phyloP scores from a whole-genome alignment of 495 filamentous ascomycete genomes.

The Penicillium silybi region DNA sequence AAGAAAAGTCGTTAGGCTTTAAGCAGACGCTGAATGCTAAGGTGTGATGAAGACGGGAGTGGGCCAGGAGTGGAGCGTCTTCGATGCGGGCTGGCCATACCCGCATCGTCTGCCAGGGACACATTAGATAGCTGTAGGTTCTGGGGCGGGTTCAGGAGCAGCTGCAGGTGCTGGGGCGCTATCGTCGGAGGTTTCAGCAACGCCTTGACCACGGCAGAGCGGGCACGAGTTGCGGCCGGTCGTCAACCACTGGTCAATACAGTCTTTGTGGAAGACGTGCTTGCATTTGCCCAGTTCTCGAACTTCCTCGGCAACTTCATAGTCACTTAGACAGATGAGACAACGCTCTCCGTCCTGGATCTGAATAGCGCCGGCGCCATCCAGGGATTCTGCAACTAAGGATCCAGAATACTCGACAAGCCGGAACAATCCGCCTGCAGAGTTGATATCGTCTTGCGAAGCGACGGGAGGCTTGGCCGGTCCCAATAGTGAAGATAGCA shows the following conservation, averaged over 20 bases:
- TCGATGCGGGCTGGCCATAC: not conserved
- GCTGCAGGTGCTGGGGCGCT: conserved; percentile 9
- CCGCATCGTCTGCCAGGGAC: not conserved
- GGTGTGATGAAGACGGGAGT: conserved; percentile 15
- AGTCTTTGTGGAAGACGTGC: conserved; percentile 69
- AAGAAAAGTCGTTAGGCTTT: conserved; percentile 30
- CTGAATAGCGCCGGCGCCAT: conserved; percentile 44
- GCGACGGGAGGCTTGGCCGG: conserved; percentile 74
- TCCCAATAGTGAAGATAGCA: conserved; percentile 67
- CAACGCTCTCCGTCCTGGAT: conserved; percentile 61
- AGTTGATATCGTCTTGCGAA: conserved; percentile 60
- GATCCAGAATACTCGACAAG: conserved; percentile 44
- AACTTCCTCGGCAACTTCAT: conserved; percentile 60
- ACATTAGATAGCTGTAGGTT: conserved; percentile 20
- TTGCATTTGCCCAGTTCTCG: conserved; percentile 62
- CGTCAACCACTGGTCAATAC: conserved; percentile 80
- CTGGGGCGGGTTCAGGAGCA: conserved; percentile 16
- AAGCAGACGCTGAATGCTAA: conserved; percentile 40
- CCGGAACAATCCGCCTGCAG: conserved; percentile 57
- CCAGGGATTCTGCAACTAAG: conserved; percentile 47
- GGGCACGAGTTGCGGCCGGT: conserved; percentile 78
- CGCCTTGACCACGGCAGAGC: conserved; percentile 68
- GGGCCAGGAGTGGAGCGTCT: not conserved
- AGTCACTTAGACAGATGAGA: conserved; percentile 69
- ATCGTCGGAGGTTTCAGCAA: conserved; percentile 36